phyloP scores from a whole-genome alignment of 2,329 filamentous ascomycete species.

The Diaporthe citrichinensis region DNA sequence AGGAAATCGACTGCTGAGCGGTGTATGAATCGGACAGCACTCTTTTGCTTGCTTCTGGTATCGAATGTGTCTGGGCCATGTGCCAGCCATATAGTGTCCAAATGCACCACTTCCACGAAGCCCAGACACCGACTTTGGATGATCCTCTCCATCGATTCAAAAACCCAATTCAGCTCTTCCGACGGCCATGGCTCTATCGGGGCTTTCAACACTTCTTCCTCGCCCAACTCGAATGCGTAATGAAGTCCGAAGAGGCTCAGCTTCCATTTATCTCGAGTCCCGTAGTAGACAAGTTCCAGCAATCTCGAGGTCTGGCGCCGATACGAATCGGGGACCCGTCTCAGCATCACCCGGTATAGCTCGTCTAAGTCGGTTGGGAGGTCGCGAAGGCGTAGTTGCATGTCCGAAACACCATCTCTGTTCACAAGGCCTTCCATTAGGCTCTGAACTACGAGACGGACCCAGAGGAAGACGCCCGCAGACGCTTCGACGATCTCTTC shows the following conservation, averaged over 20 bases:
- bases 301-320: constrained; percentile 4
- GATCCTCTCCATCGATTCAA: constrained; percentile 1
- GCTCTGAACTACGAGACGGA: constrained; percentile 5
- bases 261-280: constrained; percentile 14
- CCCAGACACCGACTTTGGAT: constrained; percentile 5
- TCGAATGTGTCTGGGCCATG: constrained; percentile 11
- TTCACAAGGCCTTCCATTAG: constrained; percentile 1
- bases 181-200: neutral
- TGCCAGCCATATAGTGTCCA: constrained; percentile 5
- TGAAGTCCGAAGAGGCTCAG: constrained; percentile 6
- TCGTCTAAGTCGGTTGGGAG: constrained; percentile 17
- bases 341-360: constrained; percentile 3
- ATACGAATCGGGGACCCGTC: neutral
- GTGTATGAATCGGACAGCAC: neutral
- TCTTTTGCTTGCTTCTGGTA: neutral
- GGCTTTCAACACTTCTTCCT: neutral
- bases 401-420: neutral
- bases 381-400: neutral
- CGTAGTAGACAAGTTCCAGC: constrained; percentile 3
- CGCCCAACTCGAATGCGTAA: neutral
- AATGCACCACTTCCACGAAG: neutral
- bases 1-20: constrained; percentile 21
- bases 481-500: constrained; percentile 20
- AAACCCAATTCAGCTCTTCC: neutral
- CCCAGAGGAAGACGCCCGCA: constrained; percentile 10